Conservation (phyloP, 2,329 filamentous ascomycete genomes). For the Teratosphaeria viscida region DNA sequence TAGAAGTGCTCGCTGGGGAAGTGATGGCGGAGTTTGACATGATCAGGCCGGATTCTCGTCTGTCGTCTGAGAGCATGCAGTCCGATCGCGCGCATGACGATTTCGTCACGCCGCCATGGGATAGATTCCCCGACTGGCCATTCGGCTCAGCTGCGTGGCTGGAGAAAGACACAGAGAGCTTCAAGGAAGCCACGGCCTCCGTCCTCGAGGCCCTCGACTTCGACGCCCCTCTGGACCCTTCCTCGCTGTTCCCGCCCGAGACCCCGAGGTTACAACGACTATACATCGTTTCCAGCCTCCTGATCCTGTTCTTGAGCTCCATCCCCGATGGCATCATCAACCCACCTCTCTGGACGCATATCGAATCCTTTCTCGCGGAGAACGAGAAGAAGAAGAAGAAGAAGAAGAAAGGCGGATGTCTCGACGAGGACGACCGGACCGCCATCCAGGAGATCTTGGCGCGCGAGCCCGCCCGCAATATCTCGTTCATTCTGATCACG, state of each 20-base stretch:
- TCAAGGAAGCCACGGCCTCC: constrained; percentile 33
- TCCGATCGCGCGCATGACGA: neutral
- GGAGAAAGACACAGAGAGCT: constrained; percentile 27
- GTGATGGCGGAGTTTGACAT: constrained; percentile 54
- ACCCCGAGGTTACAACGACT: constrained; percentile 56
- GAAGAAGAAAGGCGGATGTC: constrained; percentile 26
- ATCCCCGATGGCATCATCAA: constrained; percentile 73
- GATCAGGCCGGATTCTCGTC: constrained; percentile 26
- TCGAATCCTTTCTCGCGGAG: constrained; percentile 49
- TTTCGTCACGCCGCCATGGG: constrained; percentile 36
- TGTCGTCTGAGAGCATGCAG: neutral
- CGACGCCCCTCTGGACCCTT: constrained; percentile 45
- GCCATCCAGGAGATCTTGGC: constrained; percentile 65
- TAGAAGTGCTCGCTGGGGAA: constrained; percentile 51
- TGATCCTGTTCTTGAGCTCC: constrained; percentile 64
- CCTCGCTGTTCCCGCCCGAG: constrained; percentile 51
- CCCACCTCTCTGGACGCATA: constrained; percentile 55
- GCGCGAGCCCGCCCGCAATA: constrained; percentile 62
- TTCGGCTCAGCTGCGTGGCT: constrained; percentile 45
- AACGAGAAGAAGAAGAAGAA: constrained; percentile 39
- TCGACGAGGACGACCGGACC: constrained; percentile 45
- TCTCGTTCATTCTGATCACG: constrained; percentile 79
- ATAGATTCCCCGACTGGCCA: constrained; percentile 47
- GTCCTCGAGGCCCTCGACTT: constrained; percentile 61
- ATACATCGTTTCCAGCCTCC: constrained; percentile 60